A percentile compares a stretch with the other conserved stretches of the same genome.
Evolutionary conservation across 805 yeast species (phyloP).

Genomic region (Cephaloascus albidus): DNA sequence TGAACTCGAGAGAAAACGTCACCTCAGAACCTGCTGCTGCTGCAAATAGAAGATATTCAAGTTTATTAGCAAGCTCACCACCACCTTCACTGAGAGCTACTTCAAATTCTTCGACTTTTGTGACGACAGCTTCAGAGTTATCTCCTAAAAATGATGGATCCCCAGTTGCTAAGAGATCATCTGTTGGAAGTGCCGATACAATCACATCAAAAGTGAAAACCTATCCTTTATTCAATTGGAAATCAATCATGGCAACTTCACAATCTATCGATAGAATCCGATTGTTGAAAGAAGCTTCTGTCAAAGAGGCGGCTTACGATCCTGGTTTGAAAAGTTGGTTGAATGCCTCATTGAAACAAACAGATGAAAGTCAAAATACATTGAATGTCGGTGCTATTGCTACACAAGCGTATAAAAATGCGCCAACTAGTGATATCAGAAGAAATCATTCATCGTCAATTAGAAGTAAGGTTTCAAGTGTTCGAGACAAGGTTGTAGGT

Average conservation of each 20-base stretch:
- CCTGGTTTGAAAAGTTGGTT: conserved; percentile 32
- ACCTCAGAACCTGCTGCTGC: background rate
- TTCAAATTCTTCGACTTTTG: background rate
- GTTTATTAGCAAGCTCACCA: conserved; percentile 10
- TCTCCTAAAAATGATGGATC: background rate
- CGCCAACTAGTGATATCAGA: conserved; percentile 29
- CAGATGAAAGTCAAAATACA: conserved; percentile 15
- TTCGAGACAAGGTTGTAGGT: background rate
- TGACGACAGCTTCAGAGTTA: background rate
- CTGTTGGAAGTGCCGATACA: conserved; percentile 4
- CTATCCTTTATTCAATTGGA: conserved; percentile 29
- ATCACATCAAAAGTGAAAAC: conserved; percentile 1
- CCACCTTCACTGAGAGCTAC: background rate
- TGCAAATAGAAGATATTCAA: conserved; percentile 12
- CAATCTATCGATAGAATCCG: conserved; percentile 27
- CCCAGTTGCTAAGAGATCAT: background rate
- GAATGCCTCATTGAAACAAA: conserved; percentile 20
- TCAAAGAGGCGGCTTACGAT: conserved; percentile 22
- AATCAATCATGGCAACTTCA: conserved; percentile 22
- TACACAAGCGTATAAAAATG: conserved; percentile 33
- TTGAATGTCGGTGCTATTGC: conserved; percentile 34
- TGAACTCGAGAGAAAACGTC: background rate
- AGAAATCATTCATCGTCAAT: conserved; percentile 10
- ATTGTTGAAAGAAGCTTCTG: conserved; percentile 21
- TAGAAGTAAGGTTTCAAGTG: conserved; percentile 1